phyloP scores from a whole-genome alignment of 345 rosid species.

The Populus nigra region DNA sequence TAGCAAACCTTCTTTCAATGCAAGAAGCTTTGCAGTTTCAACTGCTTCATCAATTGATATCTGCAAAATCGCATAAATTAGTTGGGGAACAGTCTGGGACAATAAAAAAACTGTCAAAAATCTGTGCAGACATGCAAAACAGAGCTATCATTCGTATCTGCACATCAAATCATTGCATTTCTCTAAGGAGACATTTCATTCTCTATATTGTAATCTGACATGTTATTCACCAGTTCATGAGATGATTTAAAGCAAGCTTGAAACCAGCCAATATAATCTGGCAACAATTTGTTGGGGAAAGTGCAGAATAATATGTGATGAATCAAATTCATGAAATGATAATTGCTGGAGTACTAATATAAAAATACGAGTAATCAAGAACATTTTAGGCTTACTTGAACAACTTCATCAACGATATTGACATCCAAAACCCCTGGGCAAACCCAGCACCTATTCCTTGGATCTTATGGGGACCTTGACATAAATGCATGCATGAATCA shows the following conservation, averaged over 20 bases:
- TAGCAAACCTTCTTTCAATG: slow-evolving; percentile 53
- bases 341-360: background rate
- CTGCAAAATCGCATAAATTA: slow-evolving; percentile 19
- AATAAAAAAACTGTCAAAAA: background rate
- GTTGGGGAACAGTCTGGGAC: background rate
- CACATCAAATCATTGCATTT: background rate
- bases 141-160: background rate
- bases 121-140: background rate
- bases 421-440: slow-evolving; percentile 73
- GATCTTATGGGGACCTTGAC: slow-evolving; percentile 83
- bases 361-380: background rate
- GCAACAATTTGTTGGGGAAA: background rate
- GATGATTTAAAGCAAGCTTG: background rate
- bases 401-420: slow-evolving; percentile 64
- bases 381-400: slow-evolving; percentile 47
- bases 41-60: slow-evolving; percentile 47
- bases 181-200: background rate
- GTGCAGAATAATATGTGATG: background rate
- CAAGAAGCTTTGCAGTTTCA: slow-evolving; percentile 46
- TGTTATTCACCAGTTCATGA: background rate
- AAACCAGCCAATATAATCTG: background rate
- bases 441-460: slow-evolving; percentile 97
- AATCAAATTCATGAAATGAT: background rate
- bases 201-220: background rate
- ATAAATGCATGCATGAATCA: background rate